Evolutionary conservation across 1,284 basidiomycete genomes (phyloP).

Genomic region (Malassezia restricta): DNA sequence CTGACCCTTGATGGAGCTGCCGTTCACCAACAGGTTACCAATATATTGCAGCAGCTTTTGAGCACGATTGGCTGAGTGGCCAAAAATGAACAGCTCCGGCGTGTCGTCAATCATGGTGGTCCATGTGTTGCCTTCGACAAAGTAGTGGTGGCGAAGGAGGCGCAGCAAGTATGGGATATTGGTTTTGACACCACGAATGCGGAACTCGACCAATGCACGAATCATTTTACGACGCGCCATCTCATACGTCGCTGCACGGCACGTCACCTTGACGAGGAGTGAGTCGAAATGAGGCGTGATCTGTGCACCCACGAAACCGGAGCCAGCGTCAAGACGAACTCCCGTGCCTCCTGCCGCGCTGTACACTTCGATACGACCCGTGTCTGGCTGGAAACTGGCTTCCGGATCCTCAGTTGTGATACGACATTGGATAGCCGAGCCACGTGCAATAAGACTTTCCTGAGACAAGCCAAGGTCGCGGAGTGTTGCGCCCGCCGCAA

Average conservation of each 20-base stretch:
- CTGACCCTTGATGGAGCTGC: conserved; percentile 89
- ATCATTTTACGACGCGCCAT: conserved; percentile 98
- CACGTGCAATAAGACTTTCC: conserved; percentile 86
- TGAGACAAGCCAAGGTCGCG: conserved; percentile 93
- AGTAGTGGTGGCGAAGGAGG: conserved; percentile 91
- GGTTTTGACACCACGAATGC: conserved; percentile 90
- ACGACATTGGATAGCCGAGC: conserved; percentile 96
- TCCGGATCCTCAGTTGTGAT: conserved; percentile 97
- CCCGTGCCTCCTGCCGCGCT: conserved; percentile 97
- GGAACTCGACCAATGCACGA: conserved; percentile 94
- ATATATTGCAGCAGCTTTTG: conserved; percentile 94
- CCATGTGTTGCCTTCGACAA: conserved; percentile 93
- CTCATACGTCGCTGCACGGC: conserved; percentile 94
- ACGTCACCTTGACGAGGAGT: conserved; percentile 88
- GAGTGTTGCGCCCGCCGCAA: conserved; percentile 89
- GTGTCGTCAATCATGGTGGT: conserved; percentile 82
- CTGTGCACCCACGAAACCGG: conserved; percentile 96
- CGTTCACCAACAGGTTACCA: conserved; percentile 95
- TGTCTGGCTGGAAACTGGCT: conserved; percentile 87
- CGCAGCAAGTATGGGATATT: conserved; percentile 99
- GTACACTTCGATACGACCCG: conserved; percentile 98
- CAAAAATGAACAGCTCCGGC: conserved; percentile 94
- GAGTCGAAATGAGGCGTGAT: conserved; percentile 99
- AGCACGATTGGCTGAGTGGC: conserved; percentile 93
- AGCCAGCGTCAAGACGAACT: conserved; percentile 90